A percentile compares a stretch with the other conserved stretches of the same genome.
Evolutionary conservation across 257 asterid species (phyloP).

Genomic region (Perilla frutescens): DNA sequence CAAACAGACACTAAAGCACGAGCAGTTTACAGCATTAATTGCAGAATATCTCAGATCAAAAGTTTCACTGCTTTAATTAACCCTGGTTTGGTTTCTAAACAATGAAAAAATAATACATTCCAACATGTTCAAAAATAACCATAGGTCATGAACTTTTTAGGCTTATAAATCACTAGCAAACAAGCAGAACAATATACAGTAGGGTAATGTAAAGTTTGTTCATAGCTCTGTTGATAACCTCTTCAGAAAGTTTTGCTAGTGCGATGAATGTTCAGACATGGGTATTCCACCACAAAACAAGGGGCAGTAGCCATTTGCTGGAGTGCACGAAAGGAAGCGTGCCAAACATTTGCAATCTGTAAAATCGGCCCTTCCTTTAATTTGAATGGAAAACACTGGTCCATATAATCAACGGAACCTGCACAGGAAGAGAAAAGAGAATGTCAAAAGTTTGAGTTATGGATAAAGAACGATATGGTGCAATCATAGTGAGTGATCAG

Average conservation of each 20-base stretch:
- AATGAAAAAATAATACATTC: not conserved
- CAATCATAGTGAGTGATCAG: constrained; percentile 8
- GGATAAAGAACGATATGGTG: not conserved
- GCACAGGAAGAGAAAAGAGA: constrained; percentile 2
- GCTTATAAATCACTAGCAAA: not conserved
- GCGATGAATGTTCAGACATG: constrained; percentile 14
- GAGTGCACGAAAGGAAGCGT: constrained; percentile 17
- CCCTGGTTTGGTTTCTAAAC: no score
- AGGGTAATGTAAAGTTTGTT: not conserved
- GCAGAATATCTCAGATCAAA: no score
- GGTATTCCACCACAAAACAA: constrained; percentile 27
- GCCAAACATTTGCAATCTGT: constrained; percentile 24
- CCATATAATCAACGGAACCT: constrained; percentile 33
- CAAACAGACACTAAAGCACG: no score
- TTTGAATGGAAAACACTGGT: constrained; percentile 9
- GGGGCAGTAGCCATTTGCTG: constrained; percentile 22
- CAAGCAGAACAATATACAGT: not conserved
- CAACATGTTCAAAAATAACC: not conserved
- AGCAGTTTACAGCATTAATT: no score
- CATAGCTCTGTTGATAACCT: constrained; percentile 16
- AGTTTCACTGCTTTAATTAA: no score
- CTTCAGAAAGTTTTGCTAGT: not conserved
- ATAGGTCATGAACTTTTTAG: not conserved
- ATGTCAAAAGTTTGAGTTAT: not conserved
- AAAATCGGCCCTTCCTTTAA: constrained; percentile 19